Percentiles rank a stretch among this genome's conserved stretches.
Evolutionary conservation across 495 filamentous ascomycete species (phyloP).

Genomic region (Hypomontagnella submonticulosa): DNA sequence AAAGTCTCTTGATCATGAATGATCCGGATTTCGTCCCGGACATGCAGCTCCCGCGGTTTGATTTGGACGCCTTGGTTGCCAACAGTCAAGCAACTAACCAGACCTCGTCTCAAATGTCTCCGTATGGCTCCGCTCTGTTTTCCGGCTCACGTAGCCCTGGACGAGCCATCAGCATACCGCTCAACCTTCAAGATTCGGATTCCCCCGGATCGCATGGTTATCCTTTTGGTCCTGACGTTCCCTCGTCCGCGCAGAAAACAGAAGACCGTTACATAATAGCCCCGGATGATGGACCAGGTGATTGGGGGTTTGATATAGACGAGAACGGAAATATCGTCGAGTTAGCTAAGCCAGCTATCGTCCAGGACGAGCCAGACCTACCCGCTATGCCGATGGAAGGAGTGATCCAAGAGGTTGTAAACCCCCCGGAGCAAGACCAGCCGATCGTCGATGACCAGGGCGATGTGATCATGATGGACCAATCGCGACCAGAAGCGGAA

Average conservation of each 20-base stretch:
- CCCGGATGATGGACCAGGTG: slow-evolving; percentile 43
- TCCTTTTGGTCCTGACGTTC: slow-evolving; percentile 39
- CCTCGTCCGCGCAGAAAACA: slow-evolving; percentile 44
- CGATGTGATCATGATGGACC: slow-evolving; percentile 47
- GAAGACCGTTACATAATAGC: slow-evolving; percentile 33
- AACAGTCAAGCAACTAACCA: slow-evolving; percentile 55
- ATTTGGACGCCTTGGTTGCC: slow-evolving; percentile 60
- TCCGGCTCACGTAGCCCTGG: slow-evolving; percentile 21
- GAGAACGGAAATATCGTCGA: slow-evolving; percentile 55
- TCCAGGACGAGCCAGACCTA: slow-evolving; percentile 51
- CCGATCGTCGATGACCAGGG: slow-evolving; percentile 34
- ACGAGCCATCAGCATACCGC: slow-evolving; percentile 28
- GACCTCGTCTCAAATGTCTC: slow-evolving; percentile 60
- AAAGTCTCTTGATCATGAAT: slow-evolving; percentile 81
- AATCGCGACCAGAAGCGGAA: slow-evolving; percentile 47
- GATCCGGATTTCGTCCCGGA: slow-evolving; percentile 89
- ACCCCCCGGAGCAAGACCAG: slow-evolving; percentile 24
- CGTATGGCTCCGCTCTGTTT: slow-evolving; percentile 32
- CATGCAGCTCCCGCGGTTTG: slow-evolving; percentile 64
- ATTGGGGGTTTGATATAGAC: slow-evolving; percentile 58
- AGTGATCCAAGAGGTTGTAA: slow-evolving; percentile 11
- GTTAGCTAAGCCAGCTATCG: slow-evolving; percentile 18
- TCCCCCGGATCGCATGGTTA: slow-evolving; percentile 23
- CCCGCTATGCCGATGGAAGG: slow-evolving; percentile 47
- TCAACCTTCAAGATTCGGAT: slow-evolving; percentile 34